These are phyloP conservation scores for Hyaloscypha finlandica DNA, from an alignment of 495 filamentous ascomycete genomes.

Conservation along the genomic window DNA sequence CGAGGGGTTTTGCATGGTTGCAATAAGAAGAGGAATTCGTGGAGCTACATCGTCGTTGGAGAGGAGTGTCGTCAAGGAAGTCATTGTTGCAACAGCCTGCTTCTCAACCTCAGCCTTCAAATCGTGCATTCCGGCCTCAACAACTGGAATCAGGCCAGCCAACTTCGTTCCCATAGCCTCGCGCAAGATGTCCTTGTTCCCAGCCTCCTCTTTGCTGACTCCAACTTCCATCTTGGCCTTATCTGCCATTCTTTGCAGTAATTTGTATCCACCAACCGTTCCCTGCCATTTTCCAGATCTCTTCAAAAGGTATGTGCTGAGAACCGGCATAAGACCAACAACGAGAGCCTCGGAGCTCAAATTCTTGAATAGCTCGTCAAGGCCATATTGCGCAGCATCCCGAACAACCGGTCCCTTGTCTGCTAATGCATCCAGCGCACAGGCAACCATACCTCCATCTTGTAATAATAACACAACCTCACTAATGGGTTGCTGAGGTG, in stretches of 20 bases:
- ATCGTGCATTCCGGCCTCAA: constrained; percentile 94
- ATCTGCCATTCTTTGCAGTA: constrained; percentile 88
- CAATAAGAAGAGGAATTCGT: constrained; percentile 88
- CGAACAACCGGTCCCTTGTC: constrained; percentile 89
- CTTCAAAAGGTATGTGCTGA: constrained; percentile 74
- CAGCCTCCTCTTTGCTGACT: constrained; percentile 73
- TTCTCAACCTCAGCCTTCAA: constrained; percentile 89
- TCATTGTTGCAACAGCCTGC: constrained; percentile 88
- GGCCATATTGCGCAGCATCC: constrained; percentile 90
- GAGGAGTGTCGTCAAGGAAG: constrained; percentile 81
- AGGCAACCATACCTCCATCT: constrained; percentile 69
- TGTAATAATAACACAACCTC: constrained; percentile 81
- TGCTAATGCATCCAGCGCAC: constrained; percentile 80
- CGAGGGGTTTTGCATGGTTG: constrained; percentile 93
- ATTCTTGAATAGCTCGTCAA: constrained; percentile 82
- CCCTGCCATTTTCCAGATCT: constrained; percentile 94
- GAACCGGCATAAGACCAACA: constrained; percentile 71
- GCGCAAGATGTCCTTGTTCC: constrained; percentile 81
- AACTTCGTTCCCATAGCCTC: constrained; percentile 92
- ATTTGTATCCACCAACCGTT: constrained; percentile 76
- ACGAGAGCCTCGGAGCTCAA: constrained; percentile 81
- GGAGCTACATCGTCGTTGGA: constrained; percentile 97
- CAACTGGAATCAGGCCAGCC: constrained; percentile 86
- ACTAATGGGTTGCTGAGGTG: constrained; percentile 71
- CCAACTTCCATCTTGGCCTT: constrained; percentile 85